Base-by-base conservation (phyloP, 176 grass and related monocot species). In the Carex kokanica region DNA sequence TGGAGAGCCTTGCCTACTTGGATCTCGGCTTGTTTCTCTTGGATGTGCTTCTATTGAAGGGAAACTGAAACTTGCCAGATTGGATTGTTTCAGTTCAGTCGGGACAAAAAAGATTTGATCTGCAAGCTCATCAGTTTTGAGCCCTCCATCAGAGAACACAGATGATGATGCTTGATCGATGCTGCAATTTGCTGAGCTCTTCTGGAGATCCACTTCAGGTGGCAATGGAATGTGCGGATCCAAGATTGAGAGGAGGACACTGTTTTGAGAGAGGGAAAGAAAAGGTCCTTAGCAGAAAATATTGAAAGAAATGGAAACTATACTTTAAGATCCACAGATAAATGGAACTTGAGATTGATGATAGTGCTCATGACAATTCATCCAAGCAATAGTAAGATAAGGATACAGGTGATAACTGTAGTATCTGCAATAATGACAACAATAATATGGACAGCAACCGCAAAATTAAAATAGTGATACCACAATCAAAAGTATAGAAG, bases 191-290 rank as follows among this genome's bases (percentile, higher is more conserved):
- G 40, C 57, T 86, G 89, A 87, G 89, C 87, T 90, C 90, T 89
- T 94, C 79, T 74, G 92, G 54, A 91, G 83, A 74, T 98, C 95
- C 72, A 98, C 75, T 14, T 88, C 90, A 74, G 78, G 87, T 58
- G 92, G 95, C 82, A 98, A 88, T 86, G 88, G 87, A 78, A 93
- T 86, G 47, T 98, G 87, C 18, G 92, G 90, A 87, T 90, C 92
- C 90, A 98, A 86, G 62, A 92, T 88, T 81, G 92, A 90, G 68
- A 98, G 92, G 88, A 98, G 86, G 16, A 90, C 87, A 93, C 95
- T 98, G 87, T 85, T 24, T 86, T 80, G 64, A 38, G 51, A 77
- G 2, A 84, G 45, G 34, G 20, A 56, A 15, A 61, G 54, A 60
- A 29, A 60, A 40, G 34, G 52, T 51, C 52, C 43, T 74, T 53